Conservation (phyloP, 2,329 filamentous ascomycete genomes). For the Penicillium thymicola region DNA sequence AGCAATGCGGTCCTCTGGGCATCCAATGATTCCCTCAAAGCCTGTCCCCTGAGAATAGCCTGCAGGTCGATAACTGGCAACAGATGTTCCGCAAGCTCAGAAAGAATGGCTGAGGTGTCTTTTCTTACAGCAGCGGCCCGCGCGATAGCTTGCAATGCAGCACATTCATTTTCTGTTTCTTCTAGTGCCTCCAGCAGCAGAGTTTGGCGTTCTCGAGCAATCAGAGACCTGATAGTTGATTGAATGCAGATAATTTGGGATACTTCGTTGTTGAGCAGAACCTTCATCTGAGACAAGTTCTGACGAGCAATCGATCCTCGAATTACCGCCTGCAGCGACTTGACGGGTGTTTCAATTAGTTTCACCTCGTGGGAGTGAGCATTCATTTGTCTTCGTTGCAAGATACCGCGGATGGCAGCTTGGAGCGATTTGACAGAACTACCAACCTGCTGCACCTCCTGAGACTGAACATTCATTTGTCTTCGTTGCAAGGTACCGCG, state of each 20-base stretch:
- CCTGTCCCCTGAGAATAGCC: slow-evolving; percentile 32
- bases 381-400: slow-evolving; percentile 52
- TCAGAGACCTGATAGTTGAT: slow-evolving; percentile 34
- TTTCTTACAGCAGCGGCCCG: slow-evolving; percentile 39
- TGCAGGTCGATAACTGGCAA: slow-evolving; percentile 33
- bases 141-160: slow-evolving; percentile 45
- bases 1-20: slow-evolving; percentile 40
- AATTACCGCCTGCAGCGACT: slow-evolving; percentile 55
- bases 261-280: slow-evolving; percentile 26
- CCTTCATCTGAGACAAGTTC: slow-evolving; percentile 24
- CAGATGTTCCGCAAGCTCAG: slow-evolving; percentile 29
- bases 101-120: slow-evolving; percentile 25
- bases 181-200: slow-evolving; percentile 42
- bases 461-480: slow-evolving; percentile 20
- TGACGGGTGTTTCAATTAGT: slow-evolving; percentile 36
- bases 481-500: slow-evolving; percentile 65
- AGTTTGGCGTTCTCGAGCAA: slow-evolving; percentile 39
- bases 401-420: slow-evolving; percentile 63
- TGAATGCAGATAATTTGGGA: slow-evolving; percentile 36
- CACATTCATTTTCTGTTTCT: slow-evolving; percentile 41
- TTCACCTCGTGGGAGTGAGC: slow-evolving; percentile 34
- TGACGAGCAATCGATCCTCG: slow-evolving; percentile 54
- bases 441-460: slow-evolving; percentile 47
- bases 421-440: slow-evolving; percentile 53
- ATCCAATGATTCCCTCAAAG: slow-evolving; percentile 32